These are phyloP conservation scores for Mollisiaceae sp. DNA, from an alignment of 2,329 filamentous ascomycete genomes.

Conservation along the genomic window DNA sequence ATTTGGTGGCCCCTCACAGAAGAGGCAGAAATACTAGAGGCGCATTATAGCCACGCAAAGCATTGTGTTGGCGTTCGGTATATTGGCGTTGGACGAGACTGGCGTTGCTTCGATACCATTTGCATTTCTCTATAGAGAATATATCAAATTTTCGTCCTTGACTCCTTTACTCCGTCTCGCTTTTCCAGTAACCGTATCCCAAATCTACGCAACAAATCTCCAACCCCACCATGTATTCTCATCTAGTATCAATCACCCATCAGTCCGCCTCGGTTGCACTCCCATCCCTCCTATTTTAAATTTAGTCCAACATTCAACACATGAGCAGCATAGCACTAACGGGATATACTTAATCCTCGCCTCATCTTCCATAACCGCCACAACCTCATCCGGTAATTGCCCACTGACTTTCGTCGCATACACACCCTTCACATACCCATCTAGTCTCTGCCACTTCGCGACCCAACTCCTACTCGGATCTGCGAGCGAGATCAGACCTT, in stretches of 20 bases:
- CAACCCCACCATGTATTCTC: slow-evolving; percentile 9
- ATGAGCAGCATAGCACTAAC: slow-evolving; percentile 49
- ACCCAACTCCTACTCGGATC: slow-evolving; percentile 91
- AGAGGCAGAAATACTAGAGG: slow-evolving; percentile 54
- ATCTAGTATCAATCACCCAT: slow-evolving; percentile 5
- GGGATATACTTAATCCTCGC: slow-evolving; percentile 69
- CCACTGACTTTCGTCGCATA: slow-evolving; percentile 97
- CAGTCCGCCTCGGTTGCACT: slow-evolving; percentile 50
- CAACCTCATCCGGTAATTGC: slow-evolving; percentile 70
- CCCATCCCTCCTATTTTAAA: slow-evolving; percentile 55
- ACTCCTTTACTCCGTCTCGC: slow-evolving; percentile 35
- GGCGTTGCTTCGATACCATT: slow-evolving; percentile 39
- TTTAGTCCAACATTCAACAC: slow-evolving; percentile 27
- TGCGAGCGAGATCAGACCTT: slow-evolving; percentile 84
- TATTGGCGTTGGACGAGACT: slow-evolving; percentile 13
- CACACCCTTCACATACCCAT: slow-evolving; percentile 84
- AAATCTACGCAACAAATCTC: slow-evolving; percentile 16
- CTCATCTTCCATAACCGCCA: slow-evolving; percentile 65
- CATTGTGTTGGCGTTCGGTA: slow-evolving; percentile 18
- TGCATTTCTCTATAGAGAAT: slow-evolving; percentile 30
- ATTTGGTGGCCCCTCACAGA: slow-evolving; percentile 56
- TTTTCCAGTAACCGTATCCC: slow-evolving; percentile 19
- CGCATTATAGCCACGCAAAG: slow-evolving; percentile 8
- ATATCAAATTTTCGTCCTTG: slow-evolving; percentile 24
- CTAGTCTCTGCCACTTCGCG: slow-evolving; percentile 92